Conservation (phyloP, 768 basidiomycete species). For the Amanita rimosa region DNA sequence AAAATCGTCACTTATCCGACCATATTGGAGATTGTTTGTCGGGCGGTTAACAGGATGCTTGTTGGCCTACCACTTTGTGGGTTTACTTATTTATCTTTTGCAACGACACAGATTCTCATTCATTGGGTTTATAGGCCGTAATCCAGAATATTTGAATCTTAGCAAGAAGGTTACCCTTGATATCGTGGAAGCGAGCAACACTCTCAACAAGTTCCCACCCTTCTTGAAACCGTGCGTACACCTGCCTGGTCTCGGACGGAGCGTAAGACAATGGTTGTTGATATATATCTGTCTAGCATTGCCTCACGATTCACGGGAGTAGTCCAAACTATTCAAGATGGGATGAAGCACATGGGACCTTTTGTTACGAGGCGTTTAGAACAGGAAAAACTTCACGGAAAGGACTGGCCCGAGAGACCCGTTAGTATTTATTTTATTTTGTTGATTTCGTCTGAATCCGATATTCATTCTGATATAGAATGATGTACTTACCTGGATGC, state of each 20-base stretch:
- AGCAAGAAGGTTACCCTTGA: constrained; percentile 10
- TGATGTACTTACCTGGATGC: constrained; percentile 36
- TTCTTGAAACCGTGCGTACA: constrained; percentile 13
- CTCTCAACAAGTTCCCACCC: constrained; percentile 15
- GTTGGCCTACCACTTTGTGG: constrained; percentile 18
- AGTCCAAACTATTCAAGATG: constrained; percentile 4
- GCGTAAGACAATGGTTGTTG: neutral
- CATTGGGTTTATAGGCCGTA: constrained; percentile 10
- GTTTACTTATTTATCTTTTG: neutral
- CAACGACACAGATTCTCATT: neutral
- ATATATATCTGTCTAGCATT: constrained; percentile 7
- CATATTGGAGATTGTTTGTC: constrained; percentile 13
- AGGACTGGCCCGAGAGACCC: constrained; percentile 20
- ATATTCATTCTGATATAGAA: constrained; percentile 16
- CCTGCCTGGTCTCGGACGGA: neutral
- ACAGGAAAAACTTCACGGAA: constrained; percentile 14
- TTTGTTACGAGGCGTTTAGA: constrained; percentile 15
- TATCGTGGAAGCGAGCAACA: constrained; percentile 10
- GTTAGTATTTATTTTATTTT: constrained; percentile 12
- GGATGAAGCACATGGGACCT: constrained; percentile 16
- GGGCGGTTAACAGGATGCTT: constrained; percentile 13
- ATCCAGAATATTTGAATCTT: constrained; percentile 12
- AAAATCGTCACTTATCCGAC: constrained; percentile 7
- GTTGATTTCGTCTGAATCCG: neutral
- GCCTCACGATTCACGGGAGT: constrained; percentile 8